Base-by-base conservation (phyloP, 331 rosid species). In the Arachis monticola region DNA sequence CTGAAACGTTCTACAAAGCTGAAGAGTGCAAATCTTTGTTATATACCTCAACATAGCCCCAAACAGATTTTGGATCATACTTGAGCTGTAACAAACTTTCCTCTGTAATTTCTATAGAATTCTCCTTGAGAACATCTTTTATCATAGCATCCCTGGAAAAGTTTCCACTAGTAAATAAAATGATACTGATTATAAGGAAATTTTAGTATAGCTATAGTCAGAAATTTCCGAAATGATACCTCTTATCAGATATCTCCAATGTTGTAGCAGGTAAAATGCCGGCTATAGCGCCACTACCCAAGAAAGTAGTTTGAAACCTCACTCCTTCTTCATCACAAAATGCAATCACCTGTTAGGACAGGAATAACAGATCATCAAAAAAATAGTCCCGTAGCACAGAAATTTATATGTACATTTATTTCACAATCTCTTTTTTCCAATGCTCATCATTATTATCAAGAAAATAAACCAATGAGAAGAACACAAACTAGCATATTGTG, bases 261-360 rank as follows among this genome's bases (percentile, higher is more conserved):
- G 88, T 80, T 41, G 89, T 84, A 66, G 63, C 88, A 38, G 96
- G 96, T 72, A 92, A 86, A 77, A 83, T 86, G 69, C 97, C 96
- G 48, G 97, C 96, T 57, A 94, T 2, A 17, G 97, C 96, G 64
- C 89, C 99, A 70, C 97, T 94, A 27, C 99, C 97, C 77, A 94
- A 85, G 83, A 94, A 94, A 67, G 99, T 94, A 60, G 97, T 88
- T 56, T 94, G 97, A 84, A 92, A 94, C 81, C 97, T 88, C 30
- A 94, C 97, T 73, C 99, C 99, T 75, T 92, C 97, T 80, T 94
- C 98, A 75, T 93, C 98, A 69, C 98, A 81, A 85, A 93, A 93
- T 60, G 98, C 97, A 84, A 93, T 88, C 69, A 93, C 89, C 97
- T 93, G 63, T 11, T 44, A 67, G 40, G 52, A 40, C 5, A 48